Evolutionary conservation across 371 early-diverging fungal species (phyloP).

Genomic region (Mucor circinelloides): DNA sequence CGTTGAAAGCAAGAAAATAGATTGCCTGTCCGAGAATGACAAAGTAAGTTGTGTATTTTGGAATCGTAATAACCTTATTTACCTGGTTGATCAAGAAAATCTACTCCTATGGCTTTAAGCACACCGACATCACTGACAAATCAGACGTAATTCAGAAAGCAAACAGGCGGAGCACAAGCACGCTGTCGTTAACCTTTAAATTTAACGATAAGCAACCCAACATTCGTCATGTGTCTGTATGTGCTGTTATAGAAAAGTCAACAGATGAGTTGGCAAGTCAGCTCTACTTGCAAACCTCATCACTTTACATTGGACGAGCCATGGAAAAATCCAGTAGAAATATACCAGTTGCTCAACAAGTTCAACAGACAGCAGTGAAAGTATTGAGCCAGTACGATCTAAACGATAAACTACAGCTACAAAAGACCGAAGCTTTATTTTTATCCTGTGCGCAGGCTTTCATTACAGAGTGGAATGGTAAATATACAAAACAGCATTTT

Average conservation of each 20-base stretch:
- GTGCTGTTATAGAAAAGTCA: constrained; percentile 35
- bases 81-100: not conserved
- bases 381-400: constrained; percentile 12
- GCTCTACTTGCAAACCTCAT: constrained; percentile 30
- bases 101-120: constrained; percentile 20
- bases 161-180: constrained; percentile 12
- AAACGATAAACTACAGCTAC: constrained; percentile 16
- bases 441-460: constrained; percentile 22
- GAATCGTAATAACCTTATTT: not conserved
- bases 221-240: constrained; percentile 31
- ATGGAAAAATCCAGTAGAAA: constrained; percentile 20
- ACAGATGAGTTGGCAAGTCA: constrained; percentile 33
- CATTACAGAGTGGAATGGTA: constrained; percentile 23
- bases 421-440: constrained; percentile 19
- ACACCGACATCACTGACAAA: constrained; percentile 46
- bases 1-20: constrained; percentile 7
- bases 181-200: constrained; percentile 12
- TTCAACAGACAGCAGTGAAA: constrained; percentile 20
- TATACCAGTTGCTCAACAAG: constrained; percentile 7
- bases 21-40: constrained; percentile 17
- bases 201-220: constrained; percentile 8
- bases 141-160: constrained; percentile 17
- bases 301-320: constrained; percentile 24
- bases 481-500: not conserved
- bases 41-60: constrained; percentile 5